These are phyloP conservation scores for Solanum sejunctum DNA, from an alignment of 257 asterid species.

Conservation along the genomic window DNA sequence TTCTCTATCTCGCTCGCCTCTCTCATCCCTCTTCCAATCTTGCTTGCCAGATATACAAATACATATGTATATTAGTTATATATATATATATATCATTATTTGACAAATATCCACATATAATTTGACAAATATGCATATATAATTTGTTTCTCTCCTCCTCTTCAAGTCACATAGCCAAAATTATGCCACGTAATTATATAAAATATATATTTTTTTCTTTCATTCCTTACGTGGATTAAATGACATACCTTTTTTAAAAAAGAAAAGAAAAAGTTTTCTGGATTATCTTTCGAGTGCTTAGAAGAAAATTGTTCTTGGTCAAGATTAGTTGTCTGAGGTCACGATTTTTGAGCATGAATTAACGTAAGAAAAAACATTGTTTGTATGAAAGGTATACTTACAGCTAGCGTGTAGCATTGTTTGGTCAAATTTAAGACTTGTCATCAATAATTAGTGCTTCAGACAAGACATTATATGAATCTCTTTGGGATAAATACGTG, in stretches of 20 bases:
- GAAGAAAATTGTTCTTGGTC: background rate
- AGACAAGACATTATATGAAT: background rate
- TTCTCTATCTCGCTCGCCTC: no score
- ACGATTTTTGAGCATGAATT: background rate
- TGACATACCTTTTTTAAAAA: background rate
- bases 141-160: no score
- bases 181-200: no score
- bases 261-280: background rate
- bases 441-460: background rate
- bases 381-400: background rate
- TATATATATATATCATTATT: no score
- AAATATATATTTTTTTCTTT: background rate
- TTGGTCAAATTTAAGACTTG: background rate
- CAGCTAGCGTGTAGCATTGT: background rate
- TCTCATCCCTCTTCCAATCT: no score
- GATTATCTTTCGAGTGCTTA: background rate
- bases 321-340: background rate
- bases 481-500: no score
- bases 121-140: no score
- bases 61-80: no score
- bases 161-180: no score
- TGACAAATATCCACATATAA: no score
- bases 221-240: background rate
- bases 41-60: no score
- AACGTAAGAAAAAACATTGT: background rate